Evolutionary conservation across 176 grass and related monocot species (phyloP).

Genomic region (maize (Zea mays)): DNA sequence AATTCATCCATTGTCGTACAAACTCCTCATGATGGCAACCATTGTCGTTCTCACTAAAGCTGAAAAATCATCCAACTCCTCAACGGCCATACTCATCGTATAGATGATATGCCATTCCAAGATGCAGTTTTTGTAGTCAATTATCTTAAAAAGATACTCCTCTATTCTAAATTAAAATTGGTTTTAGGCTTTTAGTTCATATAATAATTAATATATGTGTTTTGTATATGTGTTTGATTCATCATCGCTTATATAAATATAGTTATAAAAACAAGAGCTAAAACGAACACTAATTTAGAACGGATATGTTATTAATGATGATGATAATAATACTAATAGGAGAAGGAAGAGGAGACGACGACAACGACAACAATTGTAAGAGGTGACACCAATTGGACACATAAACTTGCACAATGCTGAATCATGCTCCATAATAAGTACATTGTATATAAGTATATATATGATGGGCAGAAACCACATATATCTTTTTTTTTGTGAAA

Average conservation of each 20-base stretch:
- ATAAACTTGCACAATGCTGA: conserved; percentile 14
- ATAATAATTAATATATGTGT: not conserved
- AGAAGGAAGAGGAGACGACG: too few species aligned
- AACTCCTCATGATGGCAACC: conserved; percentile 27
- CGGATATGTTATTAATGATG: too few species aligned
- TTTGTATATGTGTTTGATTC: conserved; percentile 7
- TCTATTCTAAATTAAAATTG: too few species aligned
- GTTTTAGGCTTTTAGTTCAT: too few species aligned
- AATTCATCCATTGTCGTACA: conserved; percentile 10
- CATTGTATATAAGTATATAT: conserved; percentile 28
- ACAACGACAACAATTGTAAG: not conserved
- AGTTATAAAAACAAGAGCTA: too few species aligned
- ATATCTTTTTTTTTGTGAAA: conserved; percentile 29
- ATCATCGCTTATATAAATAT: not conserved
- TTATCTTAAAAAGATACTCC: not conserved
- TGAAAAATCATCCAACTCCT: conserved; percentile 29
- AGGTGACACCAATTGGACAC: conserved; percentile 7
- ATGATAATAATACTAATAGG: too few species aligned
- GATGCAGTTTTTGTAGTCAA: not conserved
- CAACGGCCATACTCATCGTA: conserved; percentile 21
- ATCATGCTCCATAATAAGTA: conserved; percentile 33
- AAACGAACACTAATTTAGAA: too few species aligned
- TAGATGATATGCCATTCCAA: not conserved
- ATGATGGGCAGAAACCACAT: conserved; percentile 13
- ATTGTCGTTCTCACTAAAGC: conserved; percentile 18